Base-by-base conservation (phyloP, 2,329 filamentous ascomycete genomes). In the Thelonectria blattea region DNA sequence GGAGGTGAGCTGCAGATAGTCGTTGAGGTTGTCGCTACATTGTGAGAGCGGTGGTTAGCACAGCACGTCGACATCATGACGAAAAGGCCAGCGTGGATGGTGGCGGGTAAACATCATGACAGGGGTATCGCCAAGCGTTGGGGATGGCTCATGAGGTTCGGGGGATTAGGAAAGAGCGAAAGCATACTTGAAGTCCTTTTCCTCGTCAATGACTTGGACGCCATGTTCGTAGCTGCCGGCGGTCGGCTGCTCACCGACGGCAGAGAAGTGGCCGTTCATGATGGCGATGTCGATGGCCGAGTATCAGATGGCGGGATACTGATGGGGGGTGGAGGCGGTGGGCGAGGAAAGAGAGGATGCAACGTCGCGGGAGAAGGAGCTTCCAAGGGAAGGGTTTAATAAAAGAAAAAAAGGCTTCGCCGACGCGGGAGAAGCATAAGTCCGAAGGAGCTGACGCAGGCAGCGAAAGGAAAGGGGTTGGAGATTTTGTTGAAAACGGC, bases 131-230 rank as follows among this genome's bases (percentile, higher is more conserved):
- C 18, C 37, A 37, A 56, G 39, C 27, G 46, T 43, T 34, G 24
- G 34, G 45, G 17, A n/a, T 20, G 17, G 22, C 22, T n/a, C 22
- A 6, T 5, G 37, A 47, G 39, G 24, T 47, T 30, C 14, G 18
- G 15, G 24, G 24, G 11, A 15, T 8, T 15, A 17, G 45, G 7
- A 68, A 52, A 69, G 45, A 75, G 90, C 66, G n/a, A n/a, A n/a
- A n/a, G n/a, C n/a, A n/a, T 85, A 96, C 93, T 97, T 98, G 87
- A 97, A 99, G 71, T 92, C 85, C 82, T 98, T 98, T 80, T 93
- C 93, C 64, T 77, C 78, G 75, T 97, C 92, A 74, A 99, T 92
- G 70, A 99, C 93, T 80, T 99, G 95, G 73, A 98, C 91, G 74
- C 95, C 95, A 85, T 97, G 91, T 73, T 93, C 91, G 77, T 94